Evolutionary conservation across 148 eudicot genomes (phyloP).

Genomic region (Bassia scoparia): DNA sequence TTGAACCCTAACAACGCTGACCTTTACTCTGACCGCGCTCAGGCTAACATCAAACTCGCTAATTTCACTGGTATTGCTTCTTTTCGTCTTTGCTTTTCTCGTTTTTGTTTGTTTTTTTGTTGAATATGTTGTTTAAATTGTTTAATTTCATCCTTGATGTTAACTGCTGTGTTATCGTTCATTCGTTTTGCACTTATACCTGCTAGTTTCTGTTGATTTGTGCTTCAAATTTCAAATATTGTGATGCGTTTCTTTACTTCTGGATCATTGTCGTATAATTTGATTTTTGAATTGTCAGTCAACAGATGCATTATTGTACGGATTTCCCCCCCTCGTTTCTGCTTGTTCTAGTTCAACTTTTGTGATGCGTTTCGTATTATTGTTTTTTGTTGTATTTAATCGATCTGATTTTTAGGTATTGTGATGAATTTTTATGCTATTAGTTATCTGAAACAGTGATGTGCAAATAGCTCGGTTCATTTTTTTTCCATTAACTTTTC

Average conservation of each 20-base stretch:
- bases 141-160: background rate
- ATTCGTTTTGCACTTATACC: no score
- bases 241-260: background rate
- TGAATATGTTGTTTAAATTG: background rate
- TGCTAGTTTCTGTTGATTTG: background rate
- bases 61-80: slow-evolving; percentile 68
- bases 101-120: background rate
- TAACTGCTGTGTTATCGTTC: no score
- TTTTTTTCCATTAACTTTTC: background rate
- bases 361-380: no score
- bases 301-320: background rate
- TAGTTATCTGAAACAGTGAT: background rate
- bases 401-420: background rate
- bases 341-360: background rate
- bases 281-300: background rate
- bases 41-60: slow-evolving; percentile 80
- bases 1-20: slow-evolving; percentile 56
- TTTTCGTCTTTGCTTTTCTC: background rate
- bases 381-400: no score
- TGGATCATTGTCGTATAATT: background rate
- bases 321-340: background rate
- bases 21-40: slow-evolving; percentile 87
- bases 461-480: background rate
- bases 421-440: background rate
- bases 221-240: background rate